These are phyloP conservation scores for Brassica rapa DNA, from an alignment of 345 rosid species.

Conservation along the genomic window DNA sequence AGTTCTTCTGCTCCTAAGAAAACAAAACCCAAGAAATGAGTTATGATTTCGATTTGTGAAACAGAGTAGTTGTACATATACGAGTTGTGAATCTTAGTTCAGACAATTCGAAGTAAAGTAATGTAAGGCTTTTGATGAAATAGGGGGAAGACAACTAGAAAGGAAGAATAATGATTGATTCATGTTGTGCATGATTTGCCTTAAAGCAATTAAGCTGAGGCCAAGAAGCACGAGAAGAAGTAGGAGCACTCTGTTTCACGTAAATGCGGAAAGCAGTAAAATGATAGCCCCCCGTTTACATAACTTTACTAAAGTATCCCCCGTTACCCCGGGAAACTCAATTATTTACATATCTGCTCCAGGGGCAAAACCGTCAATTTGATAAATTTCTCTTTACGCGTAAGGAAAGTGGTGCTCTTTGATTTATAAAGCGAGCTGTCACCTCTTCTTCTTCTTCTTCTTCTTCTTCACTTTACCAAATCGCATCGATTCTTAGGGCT, in stretches of 20 bases:
- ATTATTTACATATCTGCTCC: background rate
- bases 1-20: background rate
- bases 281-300: no score
- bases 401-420: background rate
- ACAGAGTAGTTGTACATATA: background rate
- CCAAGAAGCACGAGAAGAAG: background rate
- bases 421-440: background rate
- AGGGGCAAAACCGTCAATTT: background rate
- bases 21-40: background rate
- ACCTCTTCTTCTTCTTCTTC: background rate
- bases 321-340: background rate
- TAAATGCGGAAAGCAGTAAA: background rate
- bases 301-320: background rate
- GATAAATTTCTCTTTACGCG: background rate
- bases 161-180: background rate
- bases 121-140: background rate
- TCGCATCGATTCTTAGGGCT: background rate
- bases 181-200: background rate
- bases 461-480: background rate
- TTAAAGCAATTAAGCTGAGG: background rate
- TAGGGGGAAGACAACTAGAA: no score
- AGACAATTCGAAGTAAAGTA: background rate
- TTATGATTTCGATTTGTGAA: background rate
- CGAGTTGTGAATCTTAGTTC: background rate
- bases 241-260: background rate